phyloP scores from a whole-genome alignment of 225 moss, liverwort and hornwort species.

The Pleurozium schreberi region DNA sequence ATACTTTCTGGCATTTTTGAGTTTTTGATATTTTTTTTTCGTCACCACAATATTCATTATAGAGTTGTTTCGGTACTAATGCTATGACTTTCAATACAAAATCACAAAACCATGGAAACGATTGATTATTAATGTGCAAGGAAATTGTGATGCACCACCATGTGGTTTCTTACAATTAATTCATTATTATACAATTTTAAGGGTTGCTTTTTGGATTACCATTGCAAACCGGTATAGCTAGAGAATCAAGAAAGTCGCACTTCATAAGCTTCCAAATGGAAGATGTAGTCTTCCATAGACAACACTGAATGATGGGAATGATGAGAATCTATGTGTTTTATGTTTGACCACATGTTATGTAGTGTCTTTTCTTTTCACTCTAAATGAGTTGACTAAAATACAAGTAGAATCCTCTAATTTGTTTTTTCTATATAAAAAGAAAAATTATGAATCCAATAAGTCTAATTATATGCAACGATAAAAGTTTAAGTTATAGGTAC shows the following conservation, averaged over 20 bases:
- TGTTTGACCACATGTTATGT: background rate
- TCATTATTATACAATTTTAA: background rate
- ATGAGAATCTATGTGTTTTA: background rate
- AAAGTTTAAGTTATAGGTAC: background rate
- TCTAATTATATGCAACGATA: background rate
- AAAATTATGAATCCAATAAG: background rate
- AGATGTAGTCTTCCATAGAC: fast-evolving
- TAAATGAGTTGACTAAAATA: background rate
- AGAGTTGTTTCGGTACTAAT: background rate
- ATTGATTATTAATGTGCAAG: background rate
- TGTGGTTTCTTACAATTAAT: background rate
- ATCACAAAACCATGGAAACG: background rate
- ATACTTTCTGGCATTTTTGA: too few relatives aligned
- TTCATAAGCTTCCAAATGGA: background rate
- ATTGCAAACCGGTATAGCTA: background rate
- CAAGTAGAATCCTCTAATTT: background rate
- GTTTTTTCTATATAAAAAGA: background rate
- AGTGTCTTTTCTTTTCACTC: too few relatives aligned
- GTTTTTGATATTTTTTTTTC: too few relatives aligned
- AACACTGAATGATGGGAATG: too few relatives aligned
- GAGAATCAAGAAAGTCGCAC: fast-evolving
- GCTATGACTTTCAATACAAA: background rate
- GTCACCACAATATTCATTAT: background rate
- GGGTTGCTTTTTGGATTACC: background rate
- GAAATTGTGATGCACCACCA: background rate